Base-by-base conservation (phyloP, 306 rosid species). In the Rosa rugosa region DNA sequence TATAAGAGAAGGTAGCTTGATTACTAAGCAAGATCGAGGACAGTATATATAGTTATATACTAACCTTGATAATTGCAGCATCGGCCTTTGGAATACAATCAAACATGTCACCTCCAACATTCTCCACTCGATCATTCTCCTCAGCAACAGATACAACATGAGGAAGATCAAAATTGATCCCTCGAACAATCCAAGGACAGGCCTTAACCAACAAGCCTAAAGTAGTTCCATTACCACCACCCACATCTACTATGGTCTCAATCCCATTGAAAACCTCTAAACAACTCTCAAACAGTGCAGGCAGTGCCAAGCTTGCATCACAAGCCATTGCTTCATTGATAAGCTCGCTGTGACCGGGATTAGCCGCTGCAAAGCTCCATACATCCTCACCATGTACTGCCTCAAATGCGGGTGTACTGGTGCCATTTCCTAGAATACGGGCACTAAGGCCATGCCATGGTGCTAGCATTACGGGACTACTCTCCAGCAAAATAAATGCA, bases 301-400 rank as follows among this genome's bases (percentile, higher is more conserved):
- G 80, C 84, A 94, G 73, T 4, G 9, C 27, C 23, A 68, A 1
- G 65, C 79, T 81, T 6, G 93, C 82, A 54, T 59, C 81, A 64
- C 89, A 87, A 3, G 93, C 97, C 97, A 92, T 87, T 2, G 91
- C 97, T 25, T 90, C 93, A 44, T 94, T 87, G 53, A 89, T 14
- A 27, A 94, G 85, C 51, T 53, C 5, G 46, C 81, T 75, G 75
- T 88, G 89, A 11, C 12, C 81, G 0, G 56, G 82, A 75, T 92
- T 78, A 0, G 62, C 68, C 0, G 59, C 80, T 0, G 84, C 85
- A 31, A 83, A 87, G 25, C 72, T 60, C 97, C 94, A 90, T 11
- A 90, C 0, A 6, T 92, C 97, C 63, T 82, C 75, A 0, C 94
- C 97, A 20, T 88, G 80, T 44, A 76, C 87, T 7, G 69, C 79